phyloP scores from a whole-genome alignment of 2,329 filamentous ascomycete species.

The Tolypocladium sp. region DNA sequence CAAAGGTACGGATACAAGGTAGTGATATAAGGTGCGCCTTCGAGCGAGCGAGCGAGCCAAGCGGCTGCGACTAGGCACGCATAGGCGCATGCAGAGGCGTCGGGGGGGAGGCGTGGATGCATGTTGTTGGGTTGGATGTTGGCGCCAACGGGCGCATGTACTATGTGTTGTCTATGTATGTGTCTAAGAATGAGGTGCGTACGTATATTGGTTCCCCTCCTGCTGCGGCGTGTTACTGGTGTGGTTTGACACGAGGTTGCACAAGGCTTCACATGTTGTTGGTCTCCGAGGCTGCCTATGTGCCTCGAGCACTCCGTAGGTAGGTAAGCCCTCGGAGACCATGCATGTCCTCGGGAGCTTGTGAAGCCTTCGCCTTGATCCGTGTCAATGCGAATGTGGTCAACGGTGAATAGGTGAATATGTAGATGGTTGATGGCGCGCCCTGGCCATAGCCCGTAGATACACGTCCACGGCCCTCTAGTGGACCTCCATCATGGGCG shows the following conservation, averaged over 20 bases:
- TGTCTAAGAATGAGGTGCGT: not conserved
- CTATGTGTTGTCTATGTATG: not conserved
- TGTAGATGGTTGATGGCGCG: not conserved
- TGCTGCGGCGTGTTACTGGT: not conserved
- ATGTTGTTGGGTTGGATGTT: not conserved
- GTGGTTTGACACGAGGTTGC: not conserved
- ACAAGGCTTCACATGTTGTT: not conserved
- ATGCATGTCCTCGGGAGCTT: not conserved
- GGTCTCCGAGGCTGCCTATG: not conserved
- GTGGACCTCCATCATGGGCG: not conserved
- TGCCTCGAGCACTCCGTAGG: not conserved
- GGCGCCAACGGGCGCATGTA: not conserved
- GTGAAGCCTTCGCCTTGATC: not conserved
- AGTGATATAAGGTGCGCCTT: not conserved
- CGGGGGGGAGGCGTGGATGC: not conserved
- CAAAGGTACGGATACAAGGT: not conserved
- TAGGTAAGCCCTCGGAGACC: not conserved
- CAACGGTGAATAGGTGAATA: not conserved
- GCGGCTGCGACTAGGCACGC: not conserved
- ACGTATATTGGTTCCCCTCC: not conserved
- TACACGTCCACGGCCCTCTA: not conserved
- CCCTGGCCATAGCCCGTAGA: not conserved
- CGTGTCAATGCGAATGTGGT: no score
- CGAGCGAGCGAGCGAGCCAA: not conserved
- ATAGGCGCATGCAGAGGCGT: not conserved